These are phyloP conservation scores for Claviceps cyperi DNA, from an alignment of 2,329 filamentous ascomycete genomes.

Conservation along the genomic window DNA sequence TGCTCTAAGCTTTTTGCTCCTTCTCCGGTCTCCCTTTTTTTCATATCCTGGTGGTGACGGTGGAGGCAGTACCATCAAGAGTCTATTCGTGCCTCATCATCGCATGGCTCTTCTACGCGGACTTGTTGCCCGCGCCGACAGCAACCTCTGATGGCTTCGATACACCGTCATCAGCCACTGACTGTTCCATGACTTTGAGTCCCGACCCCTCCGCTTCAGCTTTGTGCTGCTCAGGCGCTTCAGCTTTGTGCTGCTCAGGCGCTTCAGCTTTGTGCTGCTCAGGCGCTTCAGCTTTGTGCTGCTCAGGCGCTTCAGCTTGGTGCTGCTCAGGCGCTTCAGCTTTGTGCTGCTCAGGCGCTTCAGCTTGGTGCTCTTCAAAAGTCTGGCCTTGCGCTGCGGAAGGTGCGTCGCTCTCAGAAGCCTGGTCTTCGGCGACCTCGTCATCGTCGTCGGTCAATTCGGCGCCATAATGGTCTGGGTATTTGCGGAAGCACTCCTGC, in stretches of 20 bases:
- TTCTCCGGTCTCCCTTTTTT: not conserved
- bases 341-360: not conserved
- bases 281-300: not conserved
- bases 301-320: conserved; percentile 2
- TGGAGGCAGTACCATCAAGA: not conserved
- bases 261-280: too few relatives aligned
- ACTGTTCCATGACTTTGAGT: conserved; percentile 6
- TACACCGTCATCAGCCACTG: conserved; percentile 4
- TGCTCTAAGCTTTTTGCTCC: not conserved
- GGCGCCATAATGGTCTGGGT: conserved; percentile 84
- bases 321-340: not conserved
- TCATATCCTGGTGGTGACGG: not conserved
- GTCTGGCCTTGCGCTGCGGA: not conserved
- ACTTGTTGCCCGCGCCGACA: conserved; percentile 14
- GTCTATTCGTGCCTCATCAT: conserved; percentile 8
- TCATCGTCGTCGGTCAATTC: conserved; percentile 79
- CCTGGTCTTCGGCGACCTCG: conserved; percentile 28
- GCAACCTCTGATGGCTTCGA: conserved; percentile 16
- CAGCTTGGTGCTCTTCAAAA: not conserved
- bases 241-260: too few relatives aligned
- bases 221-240: not conserved
- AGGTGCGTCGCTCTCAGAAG: conserved; percentile 5
- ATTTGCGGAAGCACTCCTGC: conserved; percentile 90
- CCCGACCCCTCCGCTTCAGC: conserved; percentile 4
- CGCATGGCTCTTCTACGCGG: conserved; percentile 9